Evolutionary conservation across 768 basidiomycete species (phyloP), one percentile per base, ranked within the genome.

Genomic region (Tylopilus cervinicoccineus): DNA sequence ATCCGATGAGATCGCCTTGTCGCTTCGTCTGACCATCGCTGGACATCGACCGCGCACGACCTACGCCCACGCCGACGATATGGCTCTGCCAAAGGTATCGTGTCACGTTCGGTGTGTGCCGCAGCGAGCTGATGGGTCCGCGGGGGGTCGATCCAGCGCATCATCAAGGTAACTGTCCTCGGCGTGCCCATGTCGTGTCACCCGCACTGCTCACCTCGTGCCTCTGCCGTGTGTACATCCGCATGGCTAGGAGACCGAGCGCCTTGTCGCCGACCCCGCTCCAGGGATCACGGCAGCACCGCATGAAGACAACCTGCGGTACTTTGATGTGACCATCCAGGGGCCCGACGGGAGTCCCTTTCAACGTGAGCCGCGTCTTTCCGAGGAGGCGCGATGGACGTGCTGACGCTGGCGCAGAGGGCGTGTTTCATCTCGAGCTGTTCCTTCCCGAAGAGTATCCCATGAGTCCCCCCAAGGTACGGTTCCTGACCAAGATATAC

Each of bases 361-460:
- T 66, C 79, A 80, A 68, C 79, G 91, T 91, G 62, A 63, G 83
- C 75, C 12, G 24, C 22, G 29, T 19, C 17, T 23, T 11, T 14
- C 34, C 2, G 37, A 29, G 14, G 19, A 5, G 38, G 29, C 1
- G 23, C 32, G 20, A 17, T n/a, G 31, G n/a, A 36, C 20, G 34
- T 5, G 4, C 59, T 62, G 44, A 62, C 17, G 37, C 10, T n/a
- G 16, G 14, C 5, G 32, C 50, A 96, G 94, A 86, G 59, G 96
- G 95, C 19, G 75, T 88, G 17, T 98, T 98, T 74, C 88, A 85
- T 60, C 78, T 98, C n/a, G 96, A 99, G 70, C 76, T 99, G 37
- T 99, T 98, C 74, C 76, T 99, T 23, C 96, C 96, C 5, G 96
- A 98, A 70, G 96, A 98, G 69, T 99, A 99, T 71, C 96, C 96